Base-by-base conservation (phyloP, 768 basidiomycete genomes). In the Suillus brevipes region DNA sequence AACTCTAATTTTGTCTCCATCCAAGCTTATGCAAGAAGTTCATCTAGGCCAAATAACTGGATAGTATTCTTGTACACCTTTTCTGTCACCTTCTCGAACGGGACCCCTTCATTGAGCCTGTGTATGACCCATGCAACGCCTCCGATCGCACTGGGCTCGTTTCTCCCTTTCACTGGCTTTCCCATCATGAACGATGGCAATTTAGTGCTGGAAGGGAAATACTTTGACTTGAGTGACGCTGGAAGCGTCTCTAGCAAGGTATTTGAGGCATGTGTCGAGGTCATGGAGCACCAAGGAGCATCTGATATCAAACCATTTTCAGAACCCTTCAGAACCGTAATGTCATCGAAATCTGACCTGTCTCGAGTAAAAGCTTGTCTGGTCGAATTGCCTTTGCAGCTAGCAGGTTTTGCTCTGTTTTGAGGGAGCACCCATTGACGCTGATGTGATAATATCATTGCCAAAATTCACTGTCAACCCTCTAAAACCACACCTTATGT, bases 391-490 rank as follows among this genome's bases (percentile, higher is more conserved):
- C 70, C 67, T 83, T 83, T 10, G 84, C 79, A 7, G 83, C 79
- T 6, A 80, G 77, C 0, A 94, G 75, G 70, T 90, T 91, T 60
- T 86, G 85, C 45, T 82, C 79, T 0, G 88, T 91, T 76, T 93
- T 94, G 63, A 95, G 75, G 1, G 87, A 87, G 70, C 92, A 94
- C 3, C 91, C 91, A 66, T 92, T 93, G 62, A 91, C 74, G 59
- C 88, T 87, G 67, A 64, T 64, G 53, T 64, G 36, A 59, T 42
- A 36, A 16, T 20, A 49, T 23, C 9, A 13, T 23, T 55, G 23
- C 43, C 16, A 59, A 36, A 36, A 55, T 50, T 8, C 61, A 60
- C 60, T 31, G 55, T 6, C 18, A 6, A 10, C 8, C 42, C 14
- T 9, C 25, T 8, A 13, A 16, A 61, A 38, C 69, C 73, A 18